Conservation (phyloP, 441 rosid genomes). For the Erodium trifolium region DNA sequence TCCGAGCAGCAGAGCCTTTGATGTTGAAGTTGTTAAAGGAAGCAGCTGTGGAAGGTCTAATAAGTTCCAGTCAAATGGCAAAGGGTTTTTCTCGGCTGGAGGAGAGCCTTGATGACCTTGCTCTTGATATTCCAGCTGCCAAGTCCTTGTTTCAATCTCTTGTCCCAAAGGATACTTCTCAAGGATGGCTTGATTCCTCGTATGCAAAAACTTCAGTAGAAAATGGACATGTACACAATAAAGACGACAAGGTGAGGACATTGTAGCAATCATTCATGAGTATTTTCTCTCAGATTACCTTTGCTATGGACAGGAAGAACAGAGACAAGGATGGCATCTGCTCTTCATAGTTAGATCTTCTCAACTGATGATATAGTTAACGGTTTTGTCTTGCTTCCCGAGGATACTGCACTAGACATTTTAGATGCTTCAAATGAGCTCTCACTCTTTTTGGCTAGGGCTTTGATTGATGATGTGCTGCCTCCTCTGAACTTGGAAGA, state of each 20-base stretch:
- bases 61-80: constrained; percentile 91
- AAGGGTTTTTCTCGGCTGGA: constrained; percentile 78
- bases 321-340: constrained; percentile 99
- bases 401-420: constrained; percentile 92
- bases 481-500: constrained; percentile 89
- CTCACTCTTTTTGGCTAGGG: constrained; percentile 84
- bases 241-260: constrained; percentile 57
- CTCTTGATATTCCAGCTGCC: constrained; percentile 87
- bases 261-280: constrained; percentile 74
- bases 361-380: constrained; percentile 82
- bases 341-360: constrained; percentile 90
- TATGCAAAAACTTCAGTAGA: constrained; percentile 33
- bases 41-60: constrained; percentile 87
- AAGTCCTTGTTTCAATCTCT: constrained; percentile 52
- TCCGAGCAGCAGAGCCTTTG: constrained; percentile 51
- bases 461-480: constrained; percentile 89
- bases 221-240: constrained; percentile 31
- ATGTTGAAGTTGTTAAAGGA: constrained; percentile 69
- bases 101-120: constrained; percentile 92
- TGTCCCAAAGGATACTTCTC: constrained; percentile 58
- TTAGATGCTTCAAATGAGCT: constrained; percentile 96
- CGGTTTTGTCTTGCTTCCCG: constrained; percentile 91
- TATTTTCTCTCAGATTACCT: constrained; percentile 92
- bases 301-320: constrained; percentile 96
- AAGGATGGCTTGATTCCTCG: constrained; percentile 87